Percentiles rank a stretch among this genome's conserved stretches.
phyloP scores from a whole-genome alignment of 805 yeast genomes.

The Yarrowia alimentaria region DNA sequence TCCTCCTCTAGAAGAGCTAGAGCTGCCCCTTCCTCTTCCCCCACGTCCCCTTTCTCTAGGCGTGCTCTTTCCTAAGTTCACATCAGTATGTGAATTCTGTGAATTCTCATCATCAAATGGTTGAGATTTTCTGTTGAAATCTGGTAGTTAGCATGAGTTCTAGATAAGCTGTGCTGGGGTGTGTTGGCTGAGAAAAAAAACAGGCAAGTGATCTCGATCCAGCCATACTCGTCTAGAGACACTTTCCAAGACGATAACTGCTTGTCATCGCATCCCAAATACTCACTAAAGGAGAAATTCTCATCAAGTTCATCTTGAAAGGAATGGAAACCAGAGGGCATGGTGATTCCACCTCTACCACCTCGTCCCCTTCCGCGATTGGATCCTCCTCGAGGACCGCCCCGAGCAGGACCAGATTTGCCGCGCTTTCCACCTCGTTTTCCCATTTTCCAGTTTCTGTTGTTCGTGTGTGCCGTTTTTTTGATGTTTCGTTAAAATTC shows the following conservation, averaged over 20 bases:
- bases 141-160: no score
- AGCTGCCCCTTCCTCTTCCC: background rate
- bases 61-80: background rate
- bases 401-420: no score
- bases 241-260: no score
- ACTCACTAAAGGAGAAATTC: background rate
- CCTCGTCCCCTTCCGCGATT: background rate
- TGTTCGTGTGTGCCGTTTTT: background rate
- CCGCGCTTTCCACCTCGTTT: conserved; percentile 27
- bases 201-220: no score
- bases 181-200: no score
- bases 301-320: background rate
- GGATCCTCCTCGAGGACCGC: background rate
- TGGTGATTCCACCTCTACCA: background rate
- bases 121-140: background rate
- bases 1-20: no score
- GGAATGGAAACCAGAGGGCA: background rate
- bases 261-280: no score
- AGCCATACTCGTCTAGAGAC: no score
- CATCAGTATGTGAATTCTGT: background rate
- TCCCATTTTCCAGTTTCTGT: conserved; percentile 7
- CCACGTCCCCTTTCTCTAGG: conserved; percentile 1
- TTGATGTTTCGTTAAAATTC: background rate
- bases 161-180: no score
- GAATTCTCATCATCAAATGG: background rate